Base-by-base conservation (phyloP, 176 grass and related monocot genomes). In the Typha latifolia region DNA sequence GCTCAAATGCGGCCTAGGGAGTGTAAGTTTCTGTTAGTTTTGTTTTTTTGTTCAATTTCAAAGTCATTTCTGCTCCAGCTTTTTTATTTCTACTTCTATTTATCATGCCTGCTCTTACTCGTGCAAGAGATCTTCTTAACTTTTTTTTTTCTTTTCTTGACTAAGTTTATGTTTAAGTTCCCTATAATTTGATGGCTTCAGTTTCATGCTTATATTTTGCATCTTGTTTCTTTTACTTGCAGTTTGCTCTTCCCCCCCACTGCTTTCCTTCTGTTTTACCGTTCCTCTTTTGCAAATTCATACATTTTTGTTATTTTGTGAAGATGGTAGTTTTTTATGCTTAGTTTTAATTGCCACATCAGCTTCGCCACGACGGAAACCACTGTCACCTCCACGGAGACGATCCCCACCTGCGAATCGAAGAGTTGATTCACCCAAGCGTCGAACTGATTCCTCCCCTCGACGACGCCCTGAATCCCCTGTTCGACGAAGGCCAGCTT, bases 351-450 rank as follows among this genome's bases (percentile, higher is more conserved):
- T 52, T 15, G 3, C 79, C 48, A 19, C 12, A 74, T 72, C 68
- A 99, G 89, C 79, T 81, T 87, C 94, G 75, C 92, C 92, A 69
- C 62, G 80, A 55, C 79, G 80, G 49, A 96, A 91, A 34, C 85
- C 69, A 59, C 63, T 64, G 24, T 85, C 85, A 49, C 88, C 94
- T 63, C 76, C 77, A 49, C 52, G 81, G n/a, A 90, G 87, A 64
- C 63, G 81, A 24, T 87, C 89, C 73, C 83, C 85, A 43, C 86
- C 88, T 65, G 51, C 76, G 69, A 87, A 68, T 69, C 64, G 63
- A 71, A 90, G 81, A 74, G 75, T 66, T 16, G 84, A 82, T 55
- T 96, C 91, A 72, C 78, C 79, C 2, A 86, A 76, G 47, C 72
- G 70, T 63, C 75, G 69, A 31, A 67, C 82, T 51, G 67, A 82